Evolutionary conservation across 2,329 filamentous ascomycete species (phyloP), one percentile per base, ranked within the genome.

Genomic region (Triangularia verruculosa): DNA sequence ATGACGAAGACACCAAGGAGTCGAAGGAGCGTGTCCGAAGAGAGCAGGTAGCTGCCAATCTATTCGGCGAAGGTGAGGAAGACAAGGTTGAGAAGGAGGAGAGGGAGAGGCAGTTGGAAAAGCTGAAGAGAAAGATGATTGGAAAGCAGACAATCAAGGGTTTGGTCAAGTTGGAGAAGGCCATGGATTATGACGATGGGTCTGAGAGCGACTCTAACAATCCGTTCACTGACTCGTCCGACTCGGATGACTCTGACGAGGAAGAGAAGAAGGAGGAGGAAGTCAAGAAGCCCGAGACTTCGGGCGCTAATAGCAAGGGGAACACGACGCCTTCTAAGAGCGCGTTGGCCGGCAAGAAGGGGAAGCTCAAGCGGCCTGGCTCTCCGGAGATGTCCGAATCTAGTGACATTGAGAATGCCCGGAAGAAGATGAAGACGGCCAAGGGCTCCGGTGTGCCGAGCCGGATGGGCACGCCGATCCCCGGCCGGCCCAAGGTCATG

Each of bases 301-400:
- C 85, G 4, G 86, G 85, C 20, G 76, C 85, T 3, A 87, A 86
- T 1, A 83, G 87, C 0, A 93, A 92, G 74, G 91, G 91, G 27
- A 86, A 84, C 39, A 91, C 77, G 12, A 83, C 83, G 2, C 79
- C 83, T 0, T 75, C 80, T 28, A 79, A 78, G 58, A 85, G 83
- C 30, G 75, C 80, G 11, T 4, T 54, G 11, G 39, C n/a, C 5
- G 72, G 78, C 5, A 86, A 85, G 75, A 86, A 86, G 73, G 76
- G 77, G 70, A 88, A 86, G 72, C 84, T 94, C 59, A 97, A 97
- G 79, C 88, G 94, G 28, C 85, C 91, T 30, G 92, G 93, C 17
- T 97, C 93, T 15, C 92, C 93, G 2, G 90, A 93, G 68, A 83
- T 91, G 30, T 97, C 93, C 1, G 94, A 98, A 74, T 92, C 92